A percentile compares a stretch with the other conserved stretches of the same genome.
phyloP scores from a whole-genome alignment of 1,284 basidiomycete genomes.

The Rugosomyces carneus region DNA sequence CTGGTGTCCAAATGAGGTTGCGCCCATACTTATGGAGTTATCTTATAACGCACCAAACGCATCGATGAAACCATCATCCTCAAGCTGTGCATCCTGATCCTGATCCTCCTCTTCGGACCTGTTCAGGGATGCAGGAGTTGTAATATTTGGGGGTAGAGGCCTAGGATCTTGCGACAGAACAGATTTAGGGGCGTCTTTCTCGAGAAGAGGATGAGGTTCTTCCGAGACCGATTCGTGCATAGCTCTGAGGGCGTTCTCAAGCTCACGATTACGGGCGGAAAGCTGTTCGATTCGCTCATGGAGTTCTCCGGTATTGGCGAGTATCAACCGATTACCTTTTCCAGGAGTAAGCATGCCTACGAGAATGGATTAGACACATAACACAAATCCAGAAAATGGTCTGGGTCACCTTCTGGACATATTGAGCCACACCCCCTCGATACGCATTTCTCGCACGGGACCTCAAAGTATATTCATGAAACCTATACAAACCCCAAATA shows the following conservation, averaged over 20 bases:
- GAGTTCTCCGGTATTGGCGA: conserved; percentile 61
- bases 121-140: neutral
- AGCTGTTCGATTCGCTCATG: conserved; percentile 57
- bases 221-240: conserved; percentile 43
- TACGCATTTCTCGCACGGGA: conserved; percentile 67
- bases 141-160: neutral
- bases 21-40: neutral
- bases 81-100: conserved; percentile 14
- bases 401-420: conserved; percentile 52
- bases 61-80: conserved; percentile 46
- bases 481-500: neutral
- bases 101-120: conserved; percentile 1
- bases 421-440: conserved; percentile 64
- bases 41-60: conserved; percentile 41
- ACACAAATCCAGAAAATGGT: conserved; percentile 1
- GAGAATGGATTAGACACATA: conserved; percentile 4
- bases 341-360: conserved; percentile 53
- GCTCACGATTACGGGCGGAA: conserved; percentile 45
- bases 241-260: conserved; percentile 48
- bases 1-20: conserved; percentile 18
- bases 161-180: conserved; percentile 4
- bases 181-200: conserved; percentile 20
- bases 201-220: conserved; percentile 41
- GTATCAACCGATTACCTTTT: conserved; percentile 50
- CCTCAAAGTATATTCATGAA: conserved; percentile 30